phyloP scores from a whole-genome alignment of 1,284 basidiomycete genomes.

The Neolentinus lepideus region DNA sequence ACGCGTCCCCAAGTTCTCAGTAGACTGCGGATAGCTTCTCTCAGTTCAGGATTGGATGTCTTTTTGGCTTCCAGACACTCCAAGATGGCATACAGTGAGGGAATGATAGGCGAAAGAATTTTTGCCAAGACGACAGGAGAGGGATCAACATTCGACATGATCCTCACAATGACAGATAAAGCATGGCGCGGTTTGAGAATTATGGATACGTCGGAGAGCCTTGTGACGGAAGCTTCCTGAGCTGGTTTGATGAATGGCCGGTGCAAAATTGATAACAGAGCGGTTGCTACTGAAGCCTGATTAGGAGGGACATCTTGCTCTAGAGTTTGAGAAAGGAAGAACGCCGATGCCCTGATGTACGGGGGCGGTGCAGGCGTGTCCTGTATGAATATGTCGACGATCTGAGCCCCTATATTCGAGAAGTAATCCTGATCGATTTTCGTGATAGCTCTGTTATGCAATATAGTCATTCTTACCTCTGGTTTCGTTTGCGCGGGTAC shows the following conservation, averaged over 20 bases:
- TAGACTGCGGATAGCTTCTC: slow-evolving; percentile 50
- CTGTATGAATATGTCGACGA: slow-evolving; percentile 41
- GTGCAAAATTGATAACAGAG: slow-evolving; percentile 39
- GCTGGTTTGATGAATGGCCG: slow-evolving; percentile 27
- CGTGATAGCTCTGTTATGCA: background rate
- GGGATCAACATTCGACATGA: slow-evolving; percentile 74
- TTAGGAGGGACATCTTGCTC: slow-evolving; percentile 22
- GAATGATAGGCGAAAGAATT: slow-evolving; percentile 62
- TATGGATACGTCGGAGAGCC: background rate
- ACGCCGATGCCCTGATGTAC: slow-evolving; percentile 59
- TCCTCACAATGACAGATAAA: slow-evolving; percentile 40
- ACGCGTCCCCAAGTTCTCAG: slow-evolving; percentile 72
- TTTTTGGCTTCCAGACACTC: slow-evolving; percentile 44
- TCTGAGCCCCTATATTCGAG: slow-evolving; percentile 39
- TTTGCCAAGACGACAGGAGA: slow-evolving; percentile 59
- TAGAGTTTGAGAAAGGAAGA: slow-evolving; percentile 57
- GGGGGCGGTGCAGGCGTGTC: slow-evolving; percentile 24
- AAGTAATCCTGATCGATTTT: slow-evolving; percentile 49
- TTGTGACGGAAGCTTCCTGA: background rate
- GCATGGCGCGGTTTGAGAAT: slow-evolving; percentile 26
- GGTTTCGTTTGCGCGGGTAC: slow-evolving; percentile 46
- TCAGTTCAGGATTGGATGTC: slow-evolving; percentile 54
- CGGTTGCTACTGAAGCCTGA: slow-evolving; percentile 24
- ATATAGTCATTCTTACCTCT: slow-evolving; percentile 33
- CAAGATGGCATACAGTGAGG: slow-evolving; percentile 60